Evolutionary conservation across 148 eudicot genomes (phyloP), one percentile per base, ranked within the genome.

Genomic region (Arctostaphylos glauca): DNA sequence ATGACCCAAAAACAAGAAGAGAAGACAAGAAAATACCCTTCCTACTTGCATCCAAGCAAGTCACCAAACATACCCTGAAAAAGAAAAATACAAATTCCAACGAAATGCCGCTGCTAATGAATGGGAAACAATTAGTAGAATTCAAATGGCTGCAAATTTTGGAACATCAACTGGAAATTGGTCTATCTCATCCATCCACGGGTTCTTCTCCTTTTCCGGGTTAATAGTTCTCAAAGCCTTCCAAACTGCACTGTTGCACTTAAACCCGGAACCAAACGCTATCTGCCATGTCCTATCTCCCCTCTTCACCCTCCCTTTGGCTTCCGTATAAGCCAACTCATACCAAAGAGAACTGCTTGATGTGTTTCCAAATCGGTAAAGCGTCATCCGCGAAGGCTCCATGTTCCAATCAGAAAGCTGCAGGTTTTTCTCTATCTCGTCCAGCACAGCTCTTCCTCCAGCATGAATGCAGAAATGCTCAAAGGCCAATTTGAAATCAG

Each of bases 361-460:
- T 8, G 91, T 89, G 72, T 89, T 89, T 12, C 91, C 91, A 67
- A 89, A 89, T 48, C 91, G 82, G 60, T 86, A 50, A 19, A 89
- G 89, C 19, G 91, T 89, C 91, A 89, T 89, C 74, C 91, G 83
- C 0, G 91, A 89, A 78, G 91, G 91, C 72, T 89, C 91, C 91
- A 89, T 86, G 50, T 89, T 88, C 91, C 91, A 89, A 74, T 89
- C 89, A 1, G 91, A 86, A 31, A 89, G 87, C 64, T 85, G 83
- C 76, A 89, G 68, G 76, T 89, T 89, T 83, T 86, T 89, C 81
- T 89, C 91, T 55, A 89, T 79, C 78, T 89, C 89, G 47, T 89
- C 91, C 6, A 89, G 86, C 41, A 89, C 91, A 49, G 89, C 91
- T 58, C 91, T 84, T 47, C 91, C 91, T 5, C 91, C 91, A 0